Evolutionary conservation across 257 asterid species (phyloP).

Genomic region (Thymus mandschuricus): DNA sequence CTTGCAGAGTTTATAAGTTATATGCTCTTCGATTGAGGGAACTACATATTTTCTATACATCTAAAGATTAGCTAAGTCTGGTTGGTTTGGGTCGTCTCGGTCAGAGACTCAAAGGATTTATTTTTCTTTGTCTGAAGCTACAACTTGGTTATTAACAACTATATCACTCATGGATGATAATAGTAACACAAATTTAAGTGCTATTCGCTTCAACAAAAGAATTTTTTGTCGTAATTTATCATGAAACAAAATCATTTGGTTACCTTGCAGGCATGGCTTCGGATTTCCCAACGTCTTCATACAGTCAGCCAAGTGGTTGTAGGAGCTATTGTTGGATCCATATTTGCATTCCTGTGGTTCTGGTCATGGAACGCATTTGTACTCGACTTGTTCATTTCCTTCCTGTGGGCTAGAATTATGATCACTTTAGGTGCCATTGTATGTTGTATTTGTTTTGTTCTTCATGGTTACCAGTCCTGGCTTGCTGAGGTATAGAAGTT

Average conservation of each 20-base stretch:
- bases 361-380: slow-evolving; percentile 65
- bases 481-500: slow-evolving; percentile 26
- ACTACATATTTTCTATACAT: no score
- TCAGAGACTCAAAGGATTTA: no score
- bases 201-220: no score
- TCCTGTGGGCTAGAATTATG: slow-evolving; percentile 50
- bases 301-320: slow-evolving; percentile 70
- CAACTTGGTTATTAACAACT: no score
- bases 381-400: slow-evolving; percentile 42
- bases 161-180: no score
- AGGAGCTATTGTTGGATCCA: slow-evolving; percentile 63
- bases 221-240: background rate
- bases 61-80: no score
- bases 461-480: slow-evolving; percentile 42
- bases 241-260: background rate
- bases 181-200: no score
- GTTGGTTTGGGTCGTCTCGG: no score
- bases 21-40: no score
- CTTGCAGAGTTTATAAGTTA: no score
- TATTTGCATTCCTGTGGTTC: slow-evolving; percentile 61
- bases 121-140: no score
- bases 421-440: slow-evolving; percentile 43
- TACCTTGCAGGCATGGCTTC: slow-evolving; percentile 79
- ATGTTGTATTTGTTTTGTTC: slow-evolving; percentile 37
- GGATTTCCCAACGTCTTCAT: slow-evolving; percentile 70